Conservation (phyloP, 1,284 basidiomycete genomes). For the Papiliotrema fonsecae region DNA sequence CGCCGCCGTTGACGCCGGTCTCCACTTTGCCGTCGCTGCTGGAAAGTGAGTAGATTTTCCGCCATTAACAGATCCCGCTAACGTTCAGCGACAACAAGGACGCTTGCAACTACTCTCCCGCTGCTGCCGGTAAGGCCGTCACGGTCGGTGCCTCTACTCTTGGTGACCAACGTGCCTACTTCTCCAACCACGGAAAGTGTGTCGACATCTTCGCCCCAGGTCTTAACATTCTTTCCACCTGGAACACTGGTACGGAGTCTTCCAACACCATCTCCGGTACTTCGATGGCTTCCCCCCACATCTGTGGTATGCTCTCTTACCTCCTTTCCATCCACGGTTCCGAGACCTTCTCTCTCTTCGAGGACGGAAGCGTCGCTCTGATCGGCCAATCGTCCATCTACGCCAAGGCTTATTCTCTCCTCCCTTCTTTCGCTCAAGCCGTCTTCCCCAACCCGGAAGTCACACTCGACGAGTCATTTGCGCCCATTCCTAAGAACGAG, state of each 20-base stretch:
- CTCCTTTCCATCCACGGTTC: constrained; percentile 73
- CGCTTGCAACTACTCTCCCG: constrained; percentile 74
- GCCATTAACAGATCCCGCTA: constrained; percentile 19
- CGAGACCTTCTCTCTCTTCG: constrained; percentile 51
- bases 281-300: constrained; percentile 59
- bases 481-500: constrained; percentile 28
- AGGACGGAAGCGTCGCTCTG: constrained; percentile 35
- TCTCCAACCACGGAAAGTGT: constrained; percentile 72
- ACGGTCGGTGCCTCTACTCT: constrained; percentile 83
- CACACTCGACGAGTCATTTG: constrained; percentile 25
- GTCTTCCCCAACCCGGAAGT: constrained; percentile 34
- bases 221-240: constrained; percentile 74
- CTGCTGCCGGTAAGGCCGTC: constrained; percentile 66
- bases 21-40: constrained; percentile 94
- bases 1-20: constrained; percentile 71
- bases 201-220: constrained; percentile 81
- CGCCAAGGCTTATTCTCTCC: constrained; percentile 47
- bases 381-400: constrained; percentile 46
- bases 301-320: constrained; percentile 70
- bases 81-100: constrained; percentile 55
- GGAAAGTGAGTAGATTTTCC: constrained; percentile 53
- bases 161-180: constrained; percentile 78
- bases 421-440: constrained; percentile 37
- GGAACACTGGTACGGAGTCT: constrained; percentile 57
- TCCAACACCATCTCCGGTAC: constrained; percentile 62